A percentile compares a stretch with the other conserved stretches of the same genome.
Evolutionary conservation across 2,329 filamentous ascomycete genomes (phyloP).

Genomic region (Cercospora citrullina): DNA sequence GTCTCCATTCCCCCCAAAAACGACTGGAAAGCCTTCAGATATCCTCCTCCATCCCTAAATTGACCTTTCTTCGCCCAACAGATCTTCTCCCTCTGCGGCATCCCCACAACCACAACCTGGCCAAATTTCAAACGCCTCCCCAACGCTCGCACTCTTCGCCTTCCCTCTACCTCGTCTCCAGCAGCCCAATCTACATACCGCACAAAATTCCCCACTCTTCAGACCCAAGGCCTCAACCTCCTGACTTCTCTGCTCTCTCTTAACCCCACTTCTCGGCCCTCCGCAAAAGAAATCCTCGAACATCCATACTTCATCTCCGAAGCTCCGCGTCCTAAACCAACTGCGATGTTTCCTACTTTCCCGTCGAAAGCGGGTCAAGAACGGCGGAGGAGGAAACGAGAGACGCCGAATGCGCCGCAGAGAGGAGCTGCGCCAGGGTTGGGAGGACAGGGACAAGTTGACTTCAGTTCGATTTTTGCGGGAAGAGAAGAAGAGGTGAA

Average conservation of each 20-base stretch:
- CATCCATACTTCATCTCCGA: conserved; percentile 83
- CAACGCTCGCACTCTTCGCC: conserved; percentile 76
- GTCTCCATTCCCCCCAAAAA: conserved; percentile 13
- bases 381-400: conserved; percentile 63
- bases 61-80: conserved; percentile 33
- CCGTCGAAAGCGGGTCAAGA: conserved; percentile 94
- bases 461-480: conserved; percentile 54
- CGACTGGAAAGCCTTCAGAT: conserved; percentile 34
- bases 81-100: conserved; percentile 86
- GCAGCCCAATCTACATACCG: conserved; percentile 51
- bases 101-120: conserved; percentile 81
- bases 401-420: conserved; percentile 79
- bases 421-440: conserved; percentile 57
- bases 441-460: conserved; percentile 38
- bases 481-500: conserved; percentile 49
- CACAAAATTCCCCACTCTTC: conserved; percentile 78
- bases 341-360: conserved; percentile 94
- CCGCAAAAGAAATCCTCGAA: conserved; percentile 69
- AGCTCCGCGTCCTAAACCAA: conserved; percentile 84
- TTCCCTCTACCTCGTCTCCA: conserved; percentile 43
- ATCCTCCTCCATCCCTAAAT: conserved; percentile 20
- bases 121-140: conserved; percentile 83
- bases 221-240: conserved; percentile 69
- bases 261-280: conserved; percentile 70
- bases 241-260: conserved; percentile 70